phyloP scores from a whole-genome alignment of 495 filamentous ascomycete species.

The Neurospora sublineolata region DNA sequence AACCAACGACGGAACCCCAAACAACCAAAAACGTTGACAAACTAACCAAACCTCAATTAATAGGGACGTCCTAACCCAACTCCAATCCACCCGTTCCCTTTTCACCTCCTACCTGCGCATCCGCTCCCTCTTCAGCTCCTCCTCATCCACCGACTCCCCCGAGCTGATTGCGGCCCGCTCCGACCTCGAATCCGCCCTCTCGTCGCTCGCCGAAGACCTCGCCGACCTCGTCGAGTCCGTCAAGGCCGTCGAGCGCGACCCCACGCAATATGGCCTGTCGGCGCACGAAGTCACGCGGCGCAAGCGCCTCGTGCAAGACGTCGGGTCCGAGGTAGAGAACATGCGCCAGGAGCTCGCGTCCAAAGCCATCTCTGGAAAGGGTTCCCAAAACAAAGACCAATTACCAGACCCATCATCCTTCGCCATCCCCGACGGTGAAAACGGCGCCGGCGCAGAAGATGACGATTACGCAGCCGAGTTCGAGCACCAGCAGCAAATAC shows the following conservation, averaged over 20 bases:
- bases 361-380: conserved; percentile 16
- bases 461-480: conserved; percentile 70
- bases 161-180: conserved; percentile 74
- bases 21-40: background rate
- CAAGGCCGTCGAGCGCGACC: conserved; percentile 76
- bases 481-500: conserved; percentile 81
- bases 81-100: conserved; percentile 67
- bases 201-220: conserved; percentile 73
- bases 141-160: conserved; percentile 41
- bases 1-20: background rate
- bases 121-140: conserved; percentile 54
- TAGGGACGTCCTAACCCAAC: conserved; percentile 76
- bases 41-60: background rate
- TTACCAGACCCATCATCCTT: conserved; percentile 67
- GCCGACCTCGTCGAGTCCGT: conserved; percentile 83
- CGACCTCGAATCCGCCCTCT: conserved; percentile 69
- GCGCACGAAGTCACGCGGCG: conserved; percentile 71
- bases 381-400: conserved; percentile 15
- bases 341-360: conserved; percentile 74
- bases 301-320: conserved; percentile 74
- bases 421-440: conserved; percentile 29
- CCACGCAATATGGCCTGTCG: conserved; percentile 79
- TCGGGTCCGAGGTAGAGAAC: conserved; percentile 75
- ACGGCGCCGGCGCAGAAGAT: conserved; percentile 36
- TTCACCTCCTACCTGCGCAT: conserved; percentile 96